Percentiles rank a stretch among this genome's conserved stretches.
Evolutionary conservation across 768 basidiomycete genomes (phyloP).

Genomic region (Phaeolepiota aurea): DNA sequence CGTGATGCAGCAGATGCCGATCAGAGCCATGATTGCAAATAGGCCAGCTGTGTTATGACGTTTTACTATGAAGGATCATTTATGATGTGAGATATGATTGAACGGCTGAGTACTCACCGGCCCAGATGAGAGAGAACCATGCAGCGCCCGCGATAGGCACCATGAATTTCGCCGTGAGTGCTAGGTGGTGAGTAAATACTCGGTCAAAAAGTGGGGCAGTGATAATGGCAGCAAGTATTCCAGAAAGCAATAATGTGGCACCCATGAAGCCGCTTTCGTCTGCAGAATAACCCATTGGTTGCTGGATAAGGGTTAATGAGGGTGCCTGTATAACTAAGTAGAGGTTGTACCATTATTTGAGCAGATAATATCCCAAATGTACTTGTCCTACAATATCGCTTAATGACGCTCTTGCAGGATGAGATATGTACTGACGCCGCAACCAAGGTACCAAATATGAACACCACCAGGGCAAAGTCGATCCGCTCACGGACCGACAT

Average conservation of each 20-base stretch:
- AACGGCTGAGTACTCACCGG: slow-evolving; percentile 38
- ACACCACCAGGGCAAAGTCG: slow-evolving; percentile 55
- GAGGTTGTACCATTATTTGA: slow-evolving; percentile 53
- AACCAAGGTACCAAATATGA: slow-evolving; percentile 58
- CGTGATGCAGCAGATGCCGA: slow-evolving; percentile 58
- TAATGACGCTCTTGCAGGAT: no score
- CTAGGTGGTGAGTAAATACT: slow-evolving; percentile 70
- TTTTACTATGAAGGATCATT: slow-evolving; percentile 34
- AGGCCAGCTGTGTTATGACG: slow-evolving; percentile 52
- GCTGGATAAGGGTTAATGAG: slow-evolving; percentile 23
- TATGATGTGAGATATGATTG: background rate
- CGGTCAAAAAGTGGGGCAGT: slow-evolving; percentile 76
- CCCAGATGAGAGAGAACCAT: slow-evolving; percentile 80
- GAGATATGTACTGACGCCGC: slow-evolving; percentile 53
- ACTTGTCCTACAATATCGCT: slow-evolving; percentile 56
- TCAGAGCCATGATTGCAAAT: slow-evolving; percentile 58
- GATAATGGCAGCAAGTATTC: slow-evolving; percentile 59
- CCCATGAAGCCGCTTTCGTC: slow-evolving; percentile 65
- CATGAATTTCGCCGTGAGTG: slow-evolving; percentile 46
- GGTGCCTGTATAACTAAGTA: background rate
- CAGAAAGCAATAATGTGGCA: slow-evolving; percentile 55
- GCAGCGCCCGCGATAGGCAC: slow-evolving; percentile 51
- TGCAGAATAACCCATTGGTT: slow-evolving; percentile 65
- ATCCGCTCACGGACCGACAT: slow-evolving; percentile 63
- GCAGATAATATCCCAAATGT: slow-evolving; percentile 58